Percentiles rank a stretch among this genome's conserved stretches.
Evolutionary conservation across 208 protist genomes (phyloP).

Genomic region (Crithidia thermophila): DNA sequence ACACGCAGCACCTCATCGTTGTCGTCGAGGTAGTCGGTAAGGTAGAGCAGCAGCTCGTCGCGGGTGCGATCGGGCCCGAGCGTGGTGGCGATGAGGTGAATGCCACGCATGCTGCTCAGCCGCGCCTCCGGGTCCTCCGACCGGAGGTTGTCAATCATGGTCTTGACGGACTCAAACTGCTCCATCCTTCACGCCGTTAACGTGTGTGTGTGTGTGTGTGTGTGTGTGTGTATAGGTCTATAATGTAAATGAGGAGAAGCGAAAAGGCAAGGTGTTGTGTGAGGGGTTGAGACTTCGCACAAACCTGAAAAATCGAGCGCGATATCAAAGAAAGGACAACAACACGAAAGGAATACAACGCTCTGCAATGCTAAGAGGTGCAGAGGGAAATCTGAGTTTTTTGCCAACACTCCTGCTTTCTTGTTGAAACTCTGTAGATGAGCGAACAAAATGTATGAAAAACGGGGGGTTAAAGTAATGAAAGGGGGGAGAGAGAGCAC

Average conservation of each 20-base stretch:
- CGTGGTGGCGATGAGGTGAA: constrained; percentile 97
- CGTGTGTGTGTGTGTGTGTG: constrained; percentile 10
- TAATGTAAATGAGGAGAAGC: background rate
- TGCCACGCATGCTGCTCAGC: constrained; percentile 96
- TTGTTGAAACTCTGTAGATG: too few relatives aligned
- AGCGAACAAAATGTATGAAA: too few relatives aligned
- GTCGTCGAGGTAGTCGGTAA: constrained; percentile 98
- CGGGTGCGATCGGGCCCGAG: constrained; percentile 96
- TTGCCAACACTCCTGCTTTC: too few relatives aligned
- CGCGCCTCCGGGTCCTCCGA: constrained; percentile 96
- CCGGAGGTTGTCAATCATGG: constrained; percentile 97
- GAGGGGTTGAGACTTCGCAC: background rate
- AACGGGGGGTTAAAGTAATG: too few relatives aligned
- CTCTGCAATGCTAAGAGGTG: too few relatives aligned
- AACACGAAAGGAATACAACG: too few relatives aligned
- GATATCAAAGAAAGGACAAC: too few relatives aligned
- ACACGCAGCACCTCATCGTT: constrained; percentile 99
- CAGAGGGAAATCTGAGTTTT: too few relatives aligned
- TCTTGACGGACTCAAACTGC: constrained; percentile 94
- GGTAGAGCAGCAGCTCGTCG: constrained; percentile 97
- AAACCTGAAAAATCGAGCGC: too few relatives aligned
- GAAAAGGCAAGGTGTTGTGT: background rate
- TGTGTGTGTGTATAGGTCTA: background rate
- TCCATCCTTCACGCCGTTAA: constrained; percentile 66
- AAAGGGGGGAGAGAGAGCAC: too few relatives aligned